phyloP scores from a whole-genome alignment of 2,329 filamentous ascomycete genomes.

The Boeremia exigua region DNA sequence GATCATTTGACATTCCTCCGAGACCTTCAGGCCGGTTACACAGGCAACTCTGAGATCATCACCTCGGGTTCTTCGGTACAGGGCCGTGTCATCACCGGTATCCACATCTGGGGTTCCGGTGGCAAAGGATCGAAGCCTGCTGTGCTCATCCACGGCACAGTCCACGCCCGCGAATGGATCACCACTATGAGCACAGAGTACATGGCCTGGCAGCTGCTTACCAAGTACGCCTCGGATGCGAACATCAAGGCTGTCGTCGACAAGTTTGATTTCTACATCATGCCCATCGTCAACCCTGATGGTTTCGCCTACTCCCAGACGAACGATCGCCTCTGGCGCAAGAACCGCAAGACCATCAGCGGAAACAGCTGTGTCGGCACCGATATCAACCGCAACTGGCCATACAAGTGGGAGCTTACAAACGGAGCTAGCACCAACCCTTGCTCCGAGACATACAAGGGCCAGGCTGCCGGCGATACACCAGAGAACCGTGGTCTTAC shows the following conservation, averaged over 20 bases:
- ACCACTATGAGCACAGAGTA: slow-evolving; percentile 39
- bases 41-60: slow-evolving; percentile 42
- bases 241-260: slow-evolving; percentile 43
- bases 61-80: slow-evolving; percentile 42
- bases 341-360: slow-evolving; percentile 46
- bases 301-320: slow-evolving; percentile 49
- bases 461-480: slow-evolving; percentile 38
- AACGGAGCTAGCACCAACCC: slow-evolving; percentile 46
- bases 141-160: slow-evolving; percentile 44
- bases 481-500: slow-evolving; percentile 51
- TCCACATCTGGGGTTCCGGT: slow-evolving; percentile 48
- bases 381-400: slow-evolving; percentile 51
- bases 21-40: slow-evolving; percentile 42
- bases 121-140: slow-evolving; percentile 48
- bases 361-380: slow-evolving; percentile 43
- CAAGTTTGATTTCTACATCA: slow-evolving; percentile 47
- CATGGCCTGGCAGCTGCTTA: slow-evolving; percentile 42
- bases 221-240: slow-evolving; percentile 41
- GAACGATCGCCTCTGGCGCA: slow-evolving; percentile 49
- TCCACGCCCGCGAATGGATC: slow-evolving; percentile 47
- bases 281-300: slow-evolving; percentile 29
- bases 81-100: slow-evolving; percentile 42
- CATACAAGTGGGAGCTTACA: slow-evolving; percentile 44
- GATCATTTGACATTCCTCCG: slow-evolving; percentile 43
- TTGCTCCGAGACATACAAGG: slow-evolving; percentile 48